Conservation (phyloP, 1,284 basidiomycete species). For the Marasmius sp. region DNA sequence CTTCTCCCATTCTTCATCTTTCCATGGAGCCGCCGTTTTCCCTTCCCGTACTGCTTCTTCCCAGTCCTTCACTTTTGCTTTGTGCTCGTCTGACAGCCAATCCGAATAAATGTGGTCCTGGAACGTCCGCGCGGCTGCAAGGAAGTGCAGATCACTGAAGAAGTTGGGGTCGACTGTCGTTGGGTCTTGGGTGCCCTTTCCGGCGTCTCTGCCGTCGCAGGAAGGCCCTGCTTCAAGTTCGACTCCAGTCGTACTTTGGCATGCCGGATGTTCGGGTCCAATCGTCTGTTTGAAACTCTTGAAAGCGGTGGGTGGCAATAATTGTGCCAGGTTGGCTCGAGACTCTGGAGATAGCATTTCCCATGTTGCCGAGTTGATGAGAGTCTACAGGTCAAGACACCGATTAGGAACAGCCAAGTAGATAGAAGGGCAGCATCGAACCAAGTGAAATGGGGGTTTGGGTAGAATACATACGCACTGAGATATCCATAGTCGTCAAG, state of each 20-base stretch:
- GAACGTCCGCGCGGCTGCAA: constrained; percentile 54
- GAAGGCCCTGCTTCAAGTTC: constrained; percentile 28
- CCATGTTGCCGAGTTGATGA: constrained; percentile 53
- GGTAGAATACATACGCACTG: constrained; percentile 38
- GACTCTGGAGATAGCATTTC: constrained; percentile 45
- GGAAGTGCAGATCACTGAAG: constrained; percentile 54
- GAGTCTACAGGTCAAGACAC: constrained; percentile 34
- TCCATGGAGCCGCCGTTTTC: constrained; percentile 53
- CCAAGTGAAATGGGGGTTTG: constrained; percentile 1
- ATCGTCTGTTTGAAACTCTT: constrained; percentile 33
- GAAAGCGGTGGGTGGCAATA: constrained; percentile 56
- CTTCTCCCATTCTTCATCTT: constrained; percentile 58
- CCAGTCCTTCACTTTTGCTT: constrained; percentile 41
- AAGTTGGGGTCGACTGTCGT: constrained; percentile 35
- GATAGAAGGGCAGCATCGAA: constrained; percentile 7
- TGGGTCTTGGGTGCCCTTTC: background rate
- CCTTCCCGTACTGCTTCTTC: constrained; percentile 41
- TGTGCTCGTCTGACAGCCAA: constrained; percentile 47
- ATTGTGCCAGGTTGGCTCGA: constrained; percentile 35
- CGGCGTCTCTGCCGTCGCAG: background rate
- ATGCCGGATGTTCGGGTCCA: constrained; percentile 42
- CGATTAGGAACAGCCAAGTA: background rate
- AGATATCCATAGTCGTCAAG: constrained; percentile 49
- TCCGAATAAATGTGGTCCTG: constrained; percentile 59
- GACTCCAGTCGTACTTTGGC: background rate